Conservation (phyloP, 1,284 basidiomycete species). For the Naganishia liquefaciens region DNA sequence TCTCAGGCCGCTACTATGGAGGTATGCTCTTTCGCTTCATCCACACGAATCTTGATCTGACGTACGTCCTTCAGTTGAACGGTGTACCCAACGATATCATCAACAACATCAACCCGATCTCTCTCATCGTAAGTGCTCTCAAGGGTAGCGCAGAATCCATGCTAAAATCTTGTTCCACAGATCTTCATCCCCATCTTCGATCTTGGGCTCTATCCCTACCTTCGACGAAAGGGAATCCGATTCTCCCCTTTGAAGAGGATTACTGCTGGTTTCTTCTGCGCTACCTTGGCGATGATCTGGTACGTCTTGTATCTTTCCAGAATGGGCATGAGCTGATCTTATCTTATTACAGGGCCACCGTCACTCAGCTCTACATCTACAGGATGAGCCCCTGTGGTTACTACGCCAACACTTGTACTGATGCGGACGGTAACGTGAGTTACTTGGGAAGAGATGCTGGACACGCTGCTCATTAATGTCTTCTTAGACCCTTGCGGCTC, state of each 20-base stretch:
- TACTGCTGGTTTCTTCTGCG: constrained; percentile 64
- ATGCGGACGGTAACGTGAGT: constrained; percentile 38
- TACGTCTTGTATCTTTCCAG: background rate
- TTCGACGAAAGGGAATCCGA: constrained; percentile 60
- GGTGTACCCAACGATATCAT: constrained; percentile 57
- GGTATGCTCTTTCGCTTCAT: constrained; percentile 54
- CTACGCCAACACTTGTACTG: constrained; percentile 50
- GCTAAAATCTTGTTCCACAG: constrained; percentile 43
- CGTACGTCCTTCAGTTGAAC: constrained; percentile 55
- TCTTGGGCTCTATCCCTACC: constrained; percentile 43
- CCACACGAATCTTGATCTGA: background rate
- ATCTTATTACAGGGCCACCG: constrained; percentile 56
- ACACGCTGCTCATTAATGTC: background rate
- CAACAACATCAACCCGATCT: constrained; percentile 56
- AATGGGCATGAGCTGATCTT: background rate
- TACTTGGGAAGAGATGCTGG: too few relatives aligned
- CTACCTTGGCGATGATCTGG: constrained; percentile 49
- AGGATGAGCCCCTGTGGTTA: constrained; percentile 54
- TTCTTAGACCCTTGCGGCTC: constrained; percentile 33
- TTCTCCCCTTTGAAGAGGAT: constrained; percentile 76
- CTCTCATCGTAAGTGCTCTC: constrained; percentile 55
- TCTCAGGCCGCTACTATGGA: constrained; percentile 52
- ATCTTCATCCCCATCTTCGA: constrained; percentile 55
- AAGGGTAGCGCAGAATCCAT: constrained; percentile 32
- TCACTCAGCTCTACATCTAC: constrained; percentile 58